Evolutionary conservation across 164 flowering plant genomes (phyloP), one percentile per base, ranked within the genome.

Genomic region (Brasenia schreberi): DNA sequence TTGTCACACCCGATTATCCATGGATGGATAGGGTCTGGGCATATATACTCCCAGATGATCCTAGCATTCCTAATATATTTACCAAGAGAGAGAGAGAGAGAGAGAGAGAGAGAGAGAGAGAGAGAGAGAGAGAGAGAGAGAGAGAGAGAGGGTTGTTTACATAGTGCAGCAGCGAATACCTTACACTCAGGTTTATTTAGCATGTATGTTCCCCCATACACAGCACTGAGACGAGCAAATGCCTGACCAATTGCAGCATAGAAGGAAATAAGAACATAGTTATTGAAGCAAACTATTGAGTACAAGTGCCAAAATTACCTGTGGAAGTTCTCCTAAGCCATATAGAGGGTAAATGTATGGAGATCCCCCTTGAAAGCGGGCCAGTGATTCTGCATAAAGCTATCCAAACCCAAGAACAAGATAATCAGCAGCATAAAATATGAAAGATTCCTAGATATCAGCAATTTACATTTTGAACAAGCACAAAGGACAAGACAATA

Each of bases 151-250:
- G 27, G 27, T 23, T 23, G 27, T 23, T 23, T 23, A 23, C 27
- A 23, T 23, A 23, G 27, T 23, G 27, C 27, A 23, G 27, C 27
- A 23, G 27, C 80, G 18, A 59, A 62, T 80, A 89, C 98, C 96
- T 88, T 87, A 93, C 98, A 92, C 68, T 84, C 93, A 64, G 96
- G 96, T 70, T 92, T 92, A 63, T 85, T 90, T 72, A 92, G 76
- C 98, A 92, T 92, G 77, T 92, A 92, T 33, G 98, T 92, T 18
- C 98, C 98, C 77, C 96, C 96, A 83, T 92, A 88, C 65, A 90
- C 98, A 69, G 98, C 98, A 82, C 98, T 93, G 43, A 93, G 89
- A 58, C 98, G 80, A 42, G 97, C 98, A 87, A 93, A 93, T 70
- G 89, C 98, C 96, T 92, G 77, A 62, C 27, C 27, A 23, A 23